A percentile compares a stretch with the other conserved stretches of the same genome.
Evolutionary conservation across 768 basidiomycete genomes (phyloP).

Genomic region (Termitomyces sp.): DNA sequence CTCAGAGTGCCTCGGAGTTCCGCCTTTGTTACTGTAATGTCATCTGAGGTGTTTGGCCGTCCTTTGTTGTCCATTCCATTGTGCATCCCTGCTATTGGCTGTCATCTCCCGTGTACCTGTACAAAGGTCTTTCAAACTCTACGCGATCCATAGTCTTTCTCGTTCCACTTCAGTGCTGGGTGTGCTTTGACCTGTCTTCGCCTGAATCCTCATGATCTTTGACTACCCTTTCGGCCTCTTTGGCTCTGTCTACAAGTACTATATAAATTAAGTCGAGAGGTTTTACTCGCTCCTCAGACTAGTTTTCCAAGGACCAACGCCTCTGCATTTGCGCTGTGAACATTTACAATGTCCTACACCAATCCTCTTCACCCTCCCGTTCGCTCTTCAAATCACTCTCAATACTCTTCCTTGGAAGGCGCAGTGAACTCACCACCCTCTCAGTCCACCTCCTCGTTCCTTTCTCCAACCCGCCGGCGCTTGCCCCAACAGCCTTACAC

Average conservation of each 20-base stretch:
- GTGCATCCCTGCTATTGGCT: neutral
- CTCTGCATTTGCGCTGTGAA: neutral
- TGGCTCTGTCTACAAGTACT: neutral
- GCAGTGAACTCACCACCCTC: constrained; percentile 7
- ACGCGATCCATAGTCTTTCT: neutral
- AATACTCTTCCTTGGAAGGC: constrained; percentile 24
- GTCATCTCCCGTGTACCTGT: neutral
- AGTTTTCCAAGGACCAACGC: neutral
- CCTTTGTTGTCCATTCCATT: neutral
- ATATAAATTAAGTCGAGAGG: neutral
- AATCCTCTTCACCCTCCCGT: constrained; percentile 46
- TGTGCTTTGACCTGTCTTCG: neutral
- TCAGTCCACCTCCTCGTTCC: constrained; percentile 16
- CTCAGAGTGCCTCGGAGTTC: too few relatives aligned
- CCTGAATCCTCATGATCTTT: neutral
- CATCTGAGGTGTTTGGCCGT: neutral
- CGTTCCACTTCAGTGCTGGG: neutral
- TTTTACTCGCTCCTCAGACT: neutral
- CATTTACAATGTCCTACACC: constrained; percentile 32
- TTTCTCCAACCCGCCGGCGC: constrained; percentile 29
- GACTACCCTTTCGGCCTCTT: neutral
- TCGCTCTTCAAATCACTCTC: constrained; percentile 20
- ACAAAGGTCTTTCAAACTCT: neutral
- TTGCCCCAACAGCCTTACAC: constrained; percentile 31
- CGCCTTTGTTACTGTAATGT: too few relatives aligned